Conservation (phyloP, 176 grass and related monocot species). For the Triticum turgidum region DNA sequence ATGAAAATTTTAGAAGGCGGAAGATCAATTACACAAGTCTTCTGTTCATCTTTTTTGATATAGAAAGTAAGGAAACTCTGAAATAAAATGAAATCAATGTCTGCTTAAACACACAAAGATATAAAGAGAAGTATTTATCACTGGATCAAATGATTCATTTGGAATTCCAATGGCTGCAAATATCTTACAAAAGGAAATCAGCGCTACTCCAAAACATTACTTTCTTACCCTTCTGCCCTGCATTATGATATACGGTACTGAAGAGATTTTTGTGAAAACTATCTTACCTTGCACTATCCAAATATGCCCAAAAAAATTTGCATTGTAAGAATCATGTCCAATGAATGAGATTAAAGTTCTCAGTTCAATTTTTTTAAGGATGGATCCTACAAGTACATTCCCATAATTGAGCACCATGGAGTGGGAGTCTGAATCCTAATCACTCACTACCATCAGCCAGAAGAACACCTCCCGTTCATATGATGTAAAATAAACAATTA, state of each 20-base stretch:
- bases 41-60: neutral
- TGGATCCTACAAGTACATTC: neutral
- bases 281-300: neutral
- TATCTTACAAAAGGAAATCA: neutral
- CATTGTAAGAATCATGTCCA: neutral
- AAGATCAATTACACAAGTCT: neutral
- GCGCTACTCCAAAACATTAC: neutral
- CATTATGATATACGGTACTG: neutral
- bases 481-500: neutral
- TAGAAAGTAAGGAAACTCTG: neutral
- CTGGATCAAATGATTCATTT: slow-evolving; percentile 3
- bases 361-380: neutral
- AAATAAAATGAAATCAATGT: neutral
- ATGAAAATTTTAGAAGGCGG: neutral
- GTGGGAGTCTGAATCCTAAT: neutral
- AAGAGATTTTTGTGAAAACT: neutral
- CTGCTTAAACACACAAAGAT: neutral
- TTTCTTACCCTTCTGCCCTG: neutral
- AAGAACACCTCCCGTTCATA: neutral
- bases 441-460: neutral
- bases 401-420: neutral
- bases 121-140: neutral
- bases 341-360: neutral
- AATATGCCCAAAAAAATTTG: neutral
- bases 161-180: neutral